These are phyloP conservation scores for Lentinula aciculospora DNA, from an alignment of 768 basidiomycete species.

Conservation along the genomic window DNA sequence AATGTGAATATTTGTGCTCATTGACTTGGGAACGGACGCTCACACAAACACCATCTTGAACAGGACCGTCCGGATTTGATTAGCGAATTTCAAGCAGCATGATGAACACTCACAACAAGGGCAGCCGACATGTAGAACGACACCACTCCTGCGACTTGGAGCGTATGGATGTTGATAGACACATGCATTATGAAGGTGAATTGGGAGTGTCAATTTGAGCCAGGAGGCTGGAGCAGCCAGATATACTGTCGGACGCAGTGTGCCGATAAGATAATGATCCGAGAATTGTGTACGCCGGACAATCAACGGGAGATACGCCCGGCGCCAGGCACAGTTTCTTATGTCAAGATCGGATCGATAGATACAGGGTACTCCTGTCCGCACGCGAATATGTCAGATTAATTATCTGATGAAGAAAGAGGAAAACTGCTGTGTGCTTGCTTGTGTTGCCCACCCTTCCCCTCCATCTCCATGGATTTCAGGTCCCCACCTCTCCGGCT, in stretches of 20 bases:
- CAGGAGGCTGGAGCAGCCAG: too few relatives aligned
- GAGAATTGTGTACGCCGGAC: neutral
- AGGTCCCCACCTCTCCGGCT: neutral
- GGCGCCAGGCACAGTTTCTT: neutral
- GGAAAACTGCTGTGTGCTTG: neutral
- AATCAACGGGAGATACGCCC: too few relatives aligned
- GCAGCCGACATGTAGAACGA: slow-evolving; percentile 76
- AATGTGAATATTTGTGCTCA: neutral
- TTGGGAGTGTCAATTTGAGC: neutral
- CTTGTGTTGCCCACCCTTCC: neutral
- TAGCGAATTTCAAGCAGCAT: slow-evolving; percentile 1
- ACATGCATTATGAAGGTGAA: neutral
- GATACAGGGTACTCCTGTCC: too few relatives aligned
- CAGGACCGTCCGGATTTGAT: neutral
- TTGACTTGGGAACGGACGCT: slow-evolving; percentile 12
- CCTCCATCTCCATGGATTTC: neutral
- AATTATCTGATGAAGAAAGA: too few relatives aligned
- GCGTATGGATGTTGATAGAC: slow-evolving; percentile 7
- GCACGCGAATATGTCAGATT: neutral
- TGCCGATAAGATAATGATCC: too few relatives aligned
- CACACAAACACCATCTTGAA: slow-evolving; percentile 49
- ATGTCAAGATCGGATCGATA: neutral
- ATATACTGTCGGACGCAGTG: too few relatives aligned
- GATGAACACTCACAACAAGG: slow-evolving; percentile 49
- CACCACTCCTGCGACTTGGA: slow-evolving; percentile 67